Percentiles rank a stretch among this genome's conserved stretches.
Evolutionary conservation across 345 rosid species (phyloP).

Genomic region (Cardiospermum halicacabum): DNA sequence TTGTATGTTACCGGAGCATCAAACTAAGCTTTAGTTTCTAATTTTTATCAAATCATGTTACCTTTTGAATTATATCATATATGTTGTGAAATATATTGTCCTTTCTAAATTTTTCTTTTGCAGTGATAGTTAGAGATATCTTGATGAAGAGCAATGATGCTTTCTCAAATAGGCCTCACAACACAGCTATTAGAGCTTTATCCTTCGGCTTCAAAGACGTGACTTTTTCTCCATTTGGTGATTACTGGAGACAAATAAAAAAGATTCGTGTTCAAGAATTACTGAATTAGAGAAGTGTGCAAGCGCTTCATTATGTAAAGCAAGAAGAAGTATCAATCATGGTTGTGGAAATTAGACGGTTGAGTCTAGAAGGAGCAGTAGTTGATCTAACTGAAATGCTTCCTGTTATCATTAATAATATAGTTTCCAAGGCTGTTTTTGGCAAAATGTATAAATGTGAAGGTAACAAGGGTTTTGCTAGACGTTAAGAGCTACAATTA

Average conservation of each 20-base stretch:
- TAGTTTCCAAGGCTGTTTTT: constrained; percentile 8
- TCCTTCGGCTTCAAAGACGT: not conserved
- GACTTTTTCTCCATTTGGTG: not conserved
- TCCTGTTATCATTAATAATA: constrained; percentile 2
- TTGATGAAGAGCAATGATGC: constrained; percentile 19
- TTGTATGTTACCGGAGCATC: no score
- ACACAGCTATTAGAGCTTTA: not conserved
- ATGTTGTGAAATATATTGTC: no score
- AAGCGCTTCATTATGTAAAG: constrained; percentile 15
- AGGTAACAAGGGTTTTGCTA: not conserved
- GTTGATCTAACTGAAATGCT: constrained; percentile 19
- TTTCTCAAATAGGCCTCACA: constrained; percentile 7
- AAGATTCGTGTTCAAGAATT: not conserved
- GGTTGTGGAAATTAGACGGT: constrained; percentile 1
- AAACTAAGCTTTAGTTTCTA: no score
- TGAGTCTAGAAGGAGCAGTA: not conserved
- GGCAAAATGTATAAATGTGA: constrained; percentile 10
- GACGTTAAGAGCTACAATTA: constrained; percentile 8
- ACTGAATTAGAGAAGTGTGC: constrained; percentile 12
- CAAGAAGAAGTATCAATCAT: constrained; percentile 24
- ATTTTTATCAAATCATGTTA: no score
- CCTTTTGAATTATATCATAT: no score
- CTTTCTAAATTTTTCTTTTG: no score
- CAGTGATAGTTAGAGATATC: constrained; percentile 17
- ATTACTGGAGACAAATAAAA: not conserved